Percentiles rank a stretch among this genome's conserved stretches.
These are phyloP conservation scores for Mycena venus DNA, from an alignment of 768 basidiomycete genomes.

Conservation along the genomic window DNA sequence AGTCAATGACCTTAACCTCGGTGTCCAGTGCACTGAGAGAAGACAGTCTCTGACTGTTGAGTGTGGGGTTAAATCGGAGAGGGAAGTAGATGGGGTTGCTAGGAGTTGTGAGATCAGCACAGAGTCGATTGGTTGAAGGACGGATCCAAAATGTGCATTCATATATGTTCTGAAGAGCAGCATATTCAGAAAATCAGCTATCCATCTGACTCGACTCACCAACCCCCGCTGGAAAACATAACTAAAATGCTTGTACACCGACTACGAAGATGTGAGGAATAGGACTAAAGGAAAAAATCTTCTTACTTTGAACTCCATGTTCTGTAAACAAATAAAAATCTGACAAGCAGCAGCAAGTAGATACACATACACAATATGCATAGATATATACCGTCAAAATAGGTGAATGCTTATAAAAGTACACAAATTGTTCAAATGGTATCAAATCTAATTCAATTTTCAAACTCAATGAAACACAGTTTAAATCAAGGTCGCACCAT, in stretches of 20 bases:
- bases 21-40: too few relatives aligned
- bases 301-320: neutral
- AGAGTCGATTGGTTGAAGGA: neutral
- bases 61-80: too few relatives aligned
- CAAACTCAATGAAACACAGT: neutral
- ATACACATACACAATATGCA: neutral
- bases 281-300: neutral
- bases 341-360: neutral
- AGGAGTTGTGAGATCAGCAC: neutral
- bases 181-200: too few relatives aligned
- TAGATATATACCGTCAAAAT: neutral
- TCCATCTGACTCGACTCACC: neutral
- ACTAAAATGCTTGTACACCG: neutral
- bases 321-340: neutral
- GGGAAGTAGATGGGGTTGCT: too few relatives aligned
- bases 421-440: neutral
- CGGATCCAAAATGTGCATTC: neutral
- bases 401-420: neutral
- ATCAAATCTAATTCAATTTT: neutral
- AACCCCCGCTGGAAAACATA: neutral
- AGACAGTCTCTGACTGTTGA: too few relatives aligned
- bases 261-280: neutral
- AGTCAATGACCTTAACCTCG: neutral
- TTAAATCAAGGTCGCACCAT: neutral
- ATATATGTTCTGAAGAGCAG: neutral